These are phyloP conservation scores for Cladosporium sp. DNA, from an alignment of 2,329 filamentous ascomycete species.

Conservation along the genomic window DNA sequence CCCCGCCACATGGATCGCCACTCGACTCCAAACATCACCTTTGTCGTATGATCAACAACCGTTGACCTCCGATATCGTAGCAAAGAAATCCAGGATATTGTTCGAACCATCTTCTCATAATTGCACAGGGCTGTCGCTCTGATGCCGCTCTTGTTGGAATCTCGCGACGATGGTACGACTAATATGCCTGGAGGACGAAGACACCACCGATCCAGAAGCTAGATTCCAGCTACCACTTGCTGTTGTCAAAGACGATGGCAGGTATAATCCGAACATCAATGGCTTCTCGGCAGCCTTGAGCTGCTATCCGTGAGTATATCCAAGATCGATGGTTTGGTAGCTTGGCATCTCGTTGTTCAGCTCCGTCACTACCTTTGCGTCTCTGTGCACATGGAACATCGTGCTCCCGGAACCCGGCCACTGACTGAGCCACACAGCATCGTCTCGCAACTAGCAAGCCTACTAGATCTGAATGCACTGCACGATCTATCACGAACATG, in stretches of 20 bases:
- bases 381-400: not conserved
- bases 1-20: conserved; percentile 3
- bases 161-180: conserved; percentile 16
- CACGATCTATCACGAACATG: conserved; percentile 81
- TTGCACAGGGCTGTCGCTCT: conserved; percentile 9
- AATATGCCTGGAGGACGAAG: conserved; percentile 18
- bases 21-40: not conserved
- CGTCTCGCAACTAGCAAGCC: conserved; percentile 70
- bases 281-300: conserved; percentile 62
- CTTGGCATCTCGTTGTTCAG: not conserved
- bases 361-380: too few relatives aligned
- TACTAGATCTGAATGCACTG: conserved; percentile 83
- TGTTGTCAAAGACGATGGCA: conserved; percentile 26
- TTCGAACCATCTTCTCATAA: not conserved
- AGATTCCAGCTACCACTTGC: conserved; percentile 7
- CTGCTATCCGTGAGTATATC: conserved; percentile 62
- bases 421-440: conserved; percentile 57
- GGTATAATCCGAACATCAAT: conserved; percentile 56
- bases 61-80: conserved; percentile 16
- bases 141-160: conserved; percentile 16
- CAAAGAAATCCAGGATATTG: not conserved
- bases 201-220: conserved; percentile 16
- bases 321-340: not conserved
- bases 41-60: conserved; percentile 15
- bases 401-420: too few relatives aligned